Conservation (phyloP, 805 yeast genomes). For the Nematodospora valgi region DNA sequence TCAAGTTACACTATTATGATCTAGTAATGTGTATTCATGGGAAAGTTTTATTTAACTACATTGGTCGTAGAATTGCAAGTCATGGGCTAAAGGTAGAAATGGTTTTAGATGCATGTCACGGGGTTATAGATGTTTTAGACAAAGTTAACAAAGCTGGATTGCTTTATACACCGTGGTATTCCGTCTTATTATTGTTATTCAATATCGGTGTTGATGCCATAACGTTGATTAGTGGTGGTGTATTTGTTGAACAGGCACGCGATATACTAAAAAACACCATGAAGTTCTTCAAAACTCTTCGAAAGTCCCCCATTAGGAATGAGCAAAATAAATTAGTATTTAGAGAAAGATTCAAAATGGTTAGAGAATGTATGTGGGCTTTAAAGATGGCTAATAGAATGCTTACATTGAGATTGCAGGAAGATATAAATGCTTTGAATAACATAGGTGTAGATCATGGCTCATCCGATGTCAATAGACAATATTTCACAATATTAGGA, state of each 20-base stretch:
- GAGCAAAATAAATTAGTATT: slow-evolving; percentile 27
- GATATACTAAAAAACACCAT: slow-evolving; percentile 22
- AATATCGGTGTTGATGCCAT: slow-evolving; percentile 41
- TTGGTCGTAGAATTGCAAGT: slow-evolving; percentile 29
- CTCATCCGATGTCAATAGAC: slow-evolving; percentile 46
- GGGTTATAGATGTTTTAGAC: slow-evolving; percentile 27
- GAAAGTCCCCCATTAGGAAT: slow-evolving; percentile 29
- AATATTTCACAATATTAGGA: slow-evolving; percentile 48
- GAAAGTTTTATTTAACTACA: slow-evolving; percentile 25
- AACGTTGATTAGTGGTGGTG: slow-evolving; percentile 43
- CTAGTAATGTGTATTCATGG: slow-evolving; percentile 34
- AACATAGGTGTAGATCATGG: slow-evolving; percentile 53
- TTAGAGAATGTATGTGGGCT: slow-evolving; percentile 61
- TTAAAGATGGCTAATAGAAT: slow-evolving; percentile 53
- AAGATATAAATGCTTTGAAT: slow-evolving; percentile 34
- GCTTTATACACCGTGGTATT: slow-evolving; percentile 51
- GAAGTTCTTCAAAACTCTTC: slow-evolving; percentile 18
- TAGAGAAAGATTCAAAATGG: slow-evolving; percentile 45
- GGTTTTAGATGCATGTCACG: slow-evolving; percentile 28
- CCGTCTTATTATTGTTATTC: slow-evolving; percentile 42
- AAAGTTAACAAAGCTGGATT: slow-evolving; percentile 24
- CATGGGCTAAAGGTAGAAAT: slow-evolving; percentile 28
- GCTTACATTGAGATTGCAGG: slow-evolving; percentile 41
- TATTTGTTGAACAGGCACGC: slow-evolving; percentile 20
- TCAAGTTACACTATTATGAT: slow-evolving; percentile 38